Evolutionary conservation across 2,329 filamentous ascomycete genomes (phyloP).

Genomic region (Hortaea sp.): DNA sequence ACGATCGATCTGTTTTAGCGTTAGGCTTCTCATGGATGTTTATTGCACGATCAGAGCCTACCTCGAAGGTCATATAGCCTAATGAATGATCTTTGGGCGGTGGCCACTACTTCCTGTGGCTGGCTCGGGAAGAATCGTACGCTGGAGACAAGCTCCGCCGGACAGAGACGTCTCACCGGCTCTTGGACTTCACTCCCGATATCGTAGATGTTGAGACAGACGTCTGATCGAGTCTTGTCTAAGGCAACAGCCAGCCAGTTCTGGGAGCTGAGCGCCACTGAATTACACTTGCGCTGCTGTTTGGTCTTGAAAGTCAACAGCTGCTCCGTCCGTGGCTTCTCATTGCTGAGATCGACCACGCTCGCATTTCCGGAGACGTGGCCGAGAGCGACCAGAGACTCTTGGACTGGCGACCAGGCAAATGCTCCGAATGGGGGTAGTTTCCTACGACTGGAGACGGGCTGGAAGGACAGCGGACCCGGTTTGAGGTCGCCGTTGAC

Average conservation of each 20-base stretch:
- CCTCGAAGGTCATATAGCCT: conserved; percentile 71
- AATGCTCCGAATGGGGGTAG: conserved; percentile 54
- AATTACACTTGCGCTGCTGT: conserved; percentile 68
- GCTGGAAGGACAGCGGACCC: conserved; percentile 33
- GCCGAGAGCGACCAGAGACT: conserved; percentile 63
- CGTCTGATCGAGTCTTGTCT: conserved; percentile 71
- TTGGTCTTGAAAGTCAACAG: conserved; percentile 60
- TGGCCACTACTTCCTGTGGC: conserved; percentile 64
- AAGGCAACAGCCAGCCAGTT: conserved; percentile 64
- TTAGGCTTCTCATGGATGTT: not conserved
- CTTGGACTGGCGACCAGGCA: conserved; percentile 53
- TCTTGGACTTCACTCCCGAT: conserved; percentile 50
- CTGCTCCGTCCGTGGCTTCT: conserved; percentile 30
- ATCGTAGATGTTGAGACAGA: conserved; percentile 76
- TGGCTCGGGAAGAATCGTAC: conserved; percentile 72
- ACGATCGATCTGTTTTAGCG: conserved; percentile 13
- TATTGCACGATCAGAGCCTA: conserved; percentile 22
- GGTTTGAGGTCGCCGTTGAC: conserved; percentile 18
- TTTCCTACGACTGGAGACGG: conserved; percentile 40
- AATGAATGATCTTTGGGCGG: conserved; percentile 64
- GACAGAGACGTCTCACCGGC: conserved; percentile 47
- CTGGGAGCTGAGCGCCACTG: conserved; percentile 68
- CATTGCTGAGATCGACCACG: conserved; percentile 56
- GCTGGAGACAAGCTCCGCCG: conserved; percentile 64
- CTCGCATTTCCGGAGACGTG: conserved; percentile 66